Evolutionary conservation across 1,284 basidiomycete species (phyloP), one percentile per base, ranked within the genome.

Genomic region (Agroathelia rolfsii): DNA sequence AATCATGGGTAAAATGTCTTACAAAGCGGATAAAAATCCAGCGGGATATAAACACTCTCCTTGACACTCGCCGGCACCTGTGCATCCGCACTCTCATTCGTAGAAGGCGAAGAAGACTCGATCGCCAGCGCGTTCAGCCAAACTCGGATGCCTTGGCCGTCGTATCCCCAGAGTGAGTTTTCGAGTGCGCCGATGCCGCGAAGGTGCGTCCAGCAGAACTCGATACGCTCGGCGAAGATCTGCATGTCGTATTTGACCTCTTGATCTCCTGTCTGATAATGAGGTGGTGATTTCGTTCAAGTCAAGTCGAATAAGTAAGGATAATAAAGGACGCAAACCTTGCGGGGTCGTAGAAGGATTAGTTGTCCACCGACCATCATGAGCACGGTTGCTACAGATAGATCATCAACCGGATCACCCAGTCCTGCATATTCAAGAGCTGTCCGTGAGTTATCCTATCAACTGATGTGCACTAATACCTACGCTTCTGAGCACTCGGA

Each of bases 181-280:
- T 97, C 93, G 18, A 98, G 64, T 2, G 88, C 79, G 3, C 83
- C 86, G 21, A 96, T 89, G 1, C 92, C 93, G 28, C 84, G 77
- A 32, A 96, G 62, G 60, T 97, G 93, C 26, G 94, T 96, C 94
- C 94, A 99, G 58, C 93, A 98, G 50, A 93, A 92, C 51, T 99
- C 94, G 41, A 98, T 89, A 17, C 82, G 76, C 47, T 96, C 89
- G 0, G 93, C 89, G 17, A 99, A 80, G 26, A 98, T 85, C 49
- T 97, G 94, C 72, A 97, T 82, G 55, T 98, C 94, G 54, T 99
- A 99, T 42, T 86, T 87, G 40, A 96, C 87, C 59, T 96, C 90
- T 48, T 88, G 82, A 37, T 79, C 69, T 6, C 75, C 86, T 0
- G 85, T 76, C 76, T 88, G 38, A 27, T 17, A 39, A 41, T 33